Conservation (phyloP, 2,329 filamentous ascomycete species). For the Botrytis fragariae region DNA sequence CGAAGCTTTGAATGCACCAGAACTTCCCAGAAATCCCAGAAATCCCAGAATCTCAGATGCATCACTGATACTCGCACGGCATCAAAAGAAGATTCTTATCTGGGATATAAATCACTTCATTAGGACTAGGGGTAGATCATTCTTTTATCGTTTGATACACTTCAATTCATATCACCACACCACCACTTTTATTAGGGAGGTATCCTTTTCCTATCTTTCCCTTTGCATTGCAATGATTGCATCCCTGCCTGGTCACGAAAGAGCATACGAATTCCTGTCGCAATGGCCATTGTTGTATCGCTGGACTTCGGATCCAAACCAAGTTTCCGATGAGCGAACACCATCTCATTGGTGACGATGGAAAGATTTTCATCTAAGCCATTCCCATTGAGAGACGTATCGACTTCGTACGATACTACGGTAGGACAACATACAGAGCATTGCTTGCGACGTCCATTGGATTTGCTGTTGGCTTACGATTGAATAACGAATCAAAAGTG, state of each 20-base stretch:
- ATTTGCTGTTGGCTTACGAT: background rate
- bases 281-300: background rate
- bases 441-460: background rate
- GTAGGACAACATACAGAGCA: background rate
- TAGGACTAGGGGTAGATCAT: background rate
- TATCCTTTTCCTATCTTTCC: background rate
- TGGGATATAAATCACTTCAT: background rate
- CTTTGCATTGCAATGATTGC: too few species aligned
- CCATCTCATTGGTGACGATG: background rate
- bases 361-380: background rate
- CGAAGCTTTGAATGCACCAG: constrained; percentile 1
- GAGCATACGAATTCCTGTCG: constrained; percentile 7
- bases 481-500: background rate
- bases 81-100: background rate
- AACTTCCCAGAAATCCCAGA: background rate
- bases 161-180: background rate
- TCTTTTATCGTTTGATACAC: background rate
- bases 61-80: constrained; percentile 1
- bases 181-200: background rate
- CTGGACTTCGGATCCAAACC: background rate
- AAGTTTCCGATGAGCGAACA: background rate
- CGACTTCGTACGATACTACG: background rate
- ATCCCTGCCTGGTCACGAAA: background rate
- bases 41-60: background rate
- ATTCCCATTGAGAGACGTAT: background rate